phyloP scores from a whole-genome alignment of 306 rosid species.

The Vicia faba region DNA sequence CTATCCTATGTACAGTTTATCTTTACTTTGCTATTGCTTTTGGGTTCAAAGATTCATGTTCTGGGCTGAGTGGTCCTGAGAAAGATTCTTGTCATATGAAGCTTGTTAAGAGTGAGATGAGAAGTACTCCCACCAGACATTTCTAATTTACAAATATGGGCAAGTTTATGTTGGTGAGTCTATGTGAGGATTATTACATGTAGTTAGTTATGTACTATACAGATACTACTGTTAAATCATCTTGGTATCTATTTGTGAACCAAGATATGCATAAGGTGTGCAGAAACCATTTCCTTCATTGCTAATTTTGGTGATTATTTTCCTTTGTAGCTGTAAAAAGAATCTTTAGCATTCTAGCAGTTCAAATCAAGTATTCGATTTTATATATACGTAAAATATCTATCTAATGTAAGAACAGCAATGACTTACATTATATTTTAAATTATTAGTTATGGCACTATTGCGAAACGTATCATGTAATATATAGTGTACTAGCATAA shows the following conservation, averaged over 20 bases:
- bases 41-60: conserved; percentile 50
- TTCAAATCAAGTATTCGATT: conserved; percentile 12
- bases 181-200: neutral
- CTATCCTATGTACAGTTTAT: conserved; percentile 74
- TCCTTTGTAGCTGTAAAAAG: neutral
- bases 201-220: neutral
- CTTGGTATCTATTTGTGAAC: neutral
- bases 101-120: conserved; percentile 63
- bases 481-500: too few relatives aligned
- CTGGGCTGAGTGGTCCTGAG: conserved; percentile 61
- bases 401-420: too few relatives aligned
- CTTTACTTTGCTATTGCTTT: conserved; percentile 82
- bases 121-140: conserved; percentile 47
- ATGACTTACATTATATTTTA: too few relatives aligned
- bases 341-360: neutral
- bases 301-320: conserved; percentile 32
- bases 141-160: conserved; percentile 8
- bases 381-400: neutral
- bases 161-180: conserved; percentile 2
- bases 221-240: neutral
- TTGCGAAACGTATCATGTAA: too few relatives aligned
- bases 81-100: conserved; percentile 65
- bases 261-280: neutral
- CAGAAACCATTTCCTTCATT: conserved; percentile 15
- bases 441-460: too few relatives aligned